Evolutionary conservation across 2,329 filamentous ascomycete species (phyloP).

Genomic region (Ilyonectria destructans): DNA sequence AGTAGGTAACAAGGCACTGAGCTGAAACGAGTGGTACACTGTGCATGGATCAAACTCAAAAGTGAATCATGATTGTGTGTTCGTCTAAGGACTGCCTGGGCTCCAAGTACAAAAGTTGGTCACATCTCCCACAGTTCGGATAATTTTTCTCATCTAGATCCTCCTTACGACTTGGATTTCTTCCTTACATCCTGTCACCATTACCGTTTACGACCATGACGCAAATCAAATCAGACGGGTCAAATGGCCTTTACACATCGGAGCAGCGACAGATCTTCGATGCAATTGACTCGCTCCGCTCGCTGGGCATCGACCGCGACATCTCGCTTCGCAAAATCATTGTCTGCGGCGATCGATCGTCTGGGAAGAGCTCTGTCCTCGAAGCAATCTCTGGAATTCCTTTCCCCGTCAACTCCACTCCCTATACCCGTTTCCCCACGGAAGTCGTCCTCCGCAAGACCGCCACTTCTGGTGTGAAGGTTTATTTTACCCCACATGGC

Average conservation of each 20-base stretch:
- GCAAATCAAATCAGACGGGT: background rate
- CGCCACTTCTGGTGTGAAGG: constrained; percentile 48
- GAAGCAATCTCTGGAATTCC: constrained; percentile 74
- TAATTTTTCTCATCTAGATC: background rate
- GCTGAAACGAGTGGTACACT: too few species aligned
- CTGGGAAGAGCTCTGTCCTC: constrained; percentile 76
- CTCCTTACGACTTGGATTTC: background rate
- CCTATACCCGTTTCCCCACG: constrained; percentile 75
- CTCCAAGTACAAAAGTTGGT: too few species aligned
- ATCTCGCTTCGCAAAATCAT: constrained; percentile 62
- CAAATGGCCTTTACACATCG: background rate
- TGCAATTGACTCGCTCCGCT: constrained; percentile 54
- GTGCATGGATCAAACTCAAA: too few species aligned
- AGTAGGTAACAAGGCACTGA: too few species aligned
- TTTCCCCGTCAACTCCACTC: constrained; percentile 70
- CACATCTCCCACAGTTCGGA: too few species aligned
- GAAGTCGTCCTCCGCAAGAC: constrained; percentile 69
- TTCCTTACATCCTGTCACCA: background rate
- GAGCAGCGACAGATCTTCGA: constrained; percentile 38
- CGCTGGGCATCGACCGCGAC: constrained; percentile 51
- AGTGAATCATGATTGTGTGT: too few species aligned
- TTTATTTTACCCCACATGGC: constrained; percentile 47
- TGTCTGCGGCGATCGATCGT: constrained; percentile 73
- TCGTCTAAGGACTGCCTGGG: too few species aligned
- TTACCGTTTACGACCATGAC: background rate